Base-by-base conservation (phyloP, 169 alveolate genomes). In the Cryptosporidium viatorum region DNA sequence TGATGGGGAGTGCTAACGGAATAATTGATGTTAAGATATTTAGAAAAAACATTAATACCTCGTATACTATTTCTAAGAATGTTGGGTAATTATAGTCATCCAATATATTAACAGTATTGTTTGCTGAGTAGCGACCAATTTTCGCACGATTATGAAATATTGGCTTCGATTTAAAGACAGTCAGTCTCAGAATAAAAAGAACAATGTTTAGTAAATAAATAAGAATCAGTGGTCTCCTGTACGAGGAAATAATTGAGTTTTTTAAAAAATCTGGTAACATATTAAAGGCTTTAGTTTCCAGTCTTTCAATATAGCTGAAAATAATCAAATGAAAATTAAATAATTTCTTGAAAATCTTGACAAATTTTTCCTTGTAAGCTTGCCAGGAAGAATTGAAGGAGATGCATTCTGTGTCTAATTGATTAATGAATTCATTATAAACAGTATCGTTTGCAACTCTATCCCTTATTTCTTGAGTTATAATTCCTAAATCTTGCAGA, bases 11-110 rank as follows among this genome's bases (percentile, higher is more conserved):
- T 62, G 35, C 62, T 41, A 80, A 33, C 7, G 89, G 89, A 37
- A 80, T 80, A 37, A 80, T 80, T 26, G 89, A 80, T 45, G 74
- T 80, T 41, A 67, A 31, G 6, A 80, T 6, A 48, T 80, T 80
- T 39, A 65, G 16, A 62, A 80, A 62, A 3, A 80, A 80, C 65
- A 70, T 37, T 41, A 39, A 80, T 45, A 65, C 37, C 62, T 80
- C 89, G 26, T 60, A 65, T 60, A 80, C 26, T 39, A 62, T n/a
- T 26, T 80, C 89, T 29, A 80, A 45, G 14, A 80, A 37, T 37
- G 89, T 65, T 12, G 62, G 75, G 29, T 59, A 80, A n/a, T 80
- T n/a, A 21, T 67, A 41, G 39, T 35, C 18, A 16, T 52, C 43
- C n/a, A 12, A 31, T 73, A 3, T 26, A 16, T 70, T 33, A 43